phyloP scores from a whole-genome alignment of 176 grass and related monocot species.

The Paspalum notatum region DNA sequence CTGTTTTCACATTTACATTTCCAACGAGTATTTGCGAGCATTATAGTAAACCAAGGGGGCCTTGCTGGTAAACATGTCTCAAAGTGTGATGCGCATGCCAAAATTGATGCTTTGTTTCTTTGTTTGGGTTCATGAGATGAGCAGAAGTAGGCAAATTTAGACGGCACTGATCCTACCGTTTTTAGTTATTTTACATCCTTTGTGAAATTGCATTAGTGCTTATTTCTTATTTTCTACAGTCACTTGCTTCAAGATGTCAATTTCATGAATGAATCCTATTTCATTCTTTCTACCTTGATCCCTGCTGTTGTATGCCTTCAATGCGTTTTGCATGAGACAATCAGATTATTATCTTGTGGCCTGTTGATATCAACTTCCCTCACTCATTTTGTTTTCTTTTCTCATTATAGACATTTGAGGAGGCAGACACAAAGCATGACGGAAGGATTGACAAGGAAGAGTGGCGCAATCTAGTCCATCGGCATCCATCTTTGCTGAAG shows the following conservation, averaged over 20 bases:
- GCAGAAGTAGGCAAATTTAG: neutral
- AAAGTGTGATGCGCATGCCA: neutral
- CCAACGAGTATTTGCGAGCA: neutral
- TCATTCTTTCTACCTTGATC: neutral
- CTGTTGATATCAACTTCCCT: conserved; percentile 8
- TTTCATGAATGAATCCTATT: neutral
- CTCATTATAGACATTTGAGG: conserved; percentile 54
- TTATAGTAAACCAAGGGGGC: neutral
- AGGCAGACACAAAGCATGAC: conserved; percentile 70
- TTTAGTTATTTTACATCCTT: neutral
- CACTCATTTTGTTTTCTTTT: conserved; percentile 21
- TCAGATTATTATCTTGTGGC: neutral
- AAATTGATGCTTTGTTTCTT: neutral
- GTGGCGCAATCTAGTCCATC: conserved; percentile 56
- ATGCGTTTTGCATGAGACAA: conserved; percentile 2
- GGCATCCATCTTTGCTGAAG: conserved; percentile 64
- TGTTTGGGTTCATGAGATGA: neutral
- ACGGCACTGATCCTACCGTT: neutral
- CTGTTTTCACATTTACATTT: conserved; percentile 23
- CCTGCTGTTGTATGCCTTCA: conserved; percentile 23
- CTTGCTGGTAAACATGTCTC: neutral
- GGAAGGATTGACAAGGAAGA: conserved; percentile 76
- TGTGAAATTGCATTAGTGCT: neutral
- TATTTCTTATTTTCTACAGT: neutral
- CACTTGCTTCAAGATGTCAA: neutral